Base-by-base conservation (phyloP, 352 stramenopile genomes). In the Globisporangium camurandrum region DNA sequence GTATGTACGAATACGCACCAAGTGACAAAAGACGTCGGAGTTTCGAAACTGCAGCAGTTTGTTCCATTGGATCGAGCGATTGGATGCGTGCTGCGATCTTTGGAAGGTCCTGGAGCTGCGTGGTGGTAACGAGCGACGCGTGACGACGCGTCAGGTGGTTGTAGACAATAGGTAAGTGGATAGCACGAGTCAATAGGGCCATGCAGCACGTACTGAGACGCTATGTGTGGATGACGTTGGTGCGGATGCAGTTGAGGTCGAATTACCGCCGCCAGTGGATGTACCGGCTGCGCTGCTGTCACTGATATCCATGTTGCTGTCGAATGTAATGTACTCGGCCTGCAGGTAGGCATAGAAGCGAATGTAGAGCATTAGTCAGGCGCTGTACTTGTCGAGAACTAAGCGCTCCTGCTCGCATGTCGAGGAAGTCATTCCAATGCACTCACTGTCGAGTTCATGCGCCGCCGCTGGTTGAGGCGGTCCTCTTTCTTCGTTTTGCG, bases 11-110 rank as follows among this genome's bases (percentile, higher is more conserved):
- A 31, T 34, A n/a, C 64, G 52, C 62, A 96, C 87, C 88, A 58
- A 99, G 99, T 30, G 93, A 98, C 8, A 99, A 75, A 14, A 99
- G 71, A 50, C 98, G 97, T 63, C 97, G 93, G 71, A 99, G 99
- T 64, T 98, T 96, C 44, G 94, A 98, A 30, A 97, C 98, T 31
- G 92, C 94, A 49, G 98, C 89, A 17, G 97, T 85, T 61, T 99
- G 94, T 23, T 88, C 70, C 3, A 65, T 64, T 8, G 93, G 78
- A 60, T 98, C 95, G 37, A 79, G 75, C 20, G 86, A 93, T 54
- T 97, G 93, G 17, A 98, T 87, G 43, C 91, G 90, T 44, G 77
- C 43, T 17, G 98, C 86, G 88, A 98, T 97, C 49, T 93, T 69
- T 12, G 94, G 94, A 41, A 99, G 69, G 22, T 19, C 5, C 20